Conservation (phyloP, 148 eudicot genomes). For the Vaccinium vitisidaea region DNA sequence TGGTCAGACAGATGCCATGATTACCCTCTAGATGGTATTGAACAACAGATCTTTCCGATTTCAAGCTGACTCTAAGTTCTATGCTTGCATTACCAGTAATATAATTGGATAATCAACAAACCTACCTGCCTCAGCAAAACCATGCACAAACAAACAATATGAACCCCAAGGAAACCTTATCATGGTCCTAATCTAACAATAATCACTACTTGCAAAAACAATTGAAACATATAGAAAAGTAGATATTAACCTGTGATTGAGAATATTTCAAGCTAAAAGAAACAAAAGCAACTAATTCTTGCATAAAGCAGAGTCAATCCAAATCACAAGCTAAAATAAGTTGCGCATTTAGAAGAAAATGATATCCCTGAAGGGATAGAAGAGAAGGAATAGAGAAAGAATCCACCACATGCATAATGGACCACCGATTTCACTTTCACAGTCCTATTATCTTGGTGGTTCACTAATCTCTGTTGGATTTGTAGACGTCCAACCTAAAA, state of each 20-base stretch:
- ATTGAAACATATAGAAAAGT: neutral
- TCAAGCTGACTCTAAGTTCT: neutral
- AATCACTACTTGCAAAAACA: neutral
- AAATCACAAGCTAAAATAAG: neutral
- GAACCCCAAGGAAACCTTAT: neutral
- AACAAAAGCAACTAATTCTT: neutral
- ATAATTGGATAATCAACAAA: neutral
- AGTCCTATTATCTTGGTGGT: neutral
- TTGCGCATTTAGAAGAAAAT: neutral
- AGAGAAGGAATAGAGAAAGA: too few species aligned
- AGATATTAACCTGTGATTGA: neutral
- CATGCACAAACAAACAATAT: neutral
- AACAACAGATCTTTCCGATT: slow-evolving; percentile 5
- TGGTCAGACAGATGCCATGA: neutral
- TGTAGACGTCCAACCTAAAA: neutral
- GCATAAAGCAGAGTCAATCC: neutral
- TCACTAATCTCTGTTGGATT: neutral
- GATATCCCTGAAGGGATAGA: too few species aligned
- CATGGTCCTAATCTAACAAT: neutral
- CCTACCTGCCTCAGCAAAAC: neutral
- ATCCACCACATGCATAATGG: too few species aligned
- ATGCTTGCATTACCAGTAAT: neutral
- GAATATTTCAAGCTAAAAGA: neutral
- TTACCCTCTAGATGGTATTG: neutral
- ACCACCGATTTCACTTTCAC: neutral